Base-by-base conservation (phyloP, 2,329 filamentous ascomycete species). In the Rhynchosporium secalis region DNA sequence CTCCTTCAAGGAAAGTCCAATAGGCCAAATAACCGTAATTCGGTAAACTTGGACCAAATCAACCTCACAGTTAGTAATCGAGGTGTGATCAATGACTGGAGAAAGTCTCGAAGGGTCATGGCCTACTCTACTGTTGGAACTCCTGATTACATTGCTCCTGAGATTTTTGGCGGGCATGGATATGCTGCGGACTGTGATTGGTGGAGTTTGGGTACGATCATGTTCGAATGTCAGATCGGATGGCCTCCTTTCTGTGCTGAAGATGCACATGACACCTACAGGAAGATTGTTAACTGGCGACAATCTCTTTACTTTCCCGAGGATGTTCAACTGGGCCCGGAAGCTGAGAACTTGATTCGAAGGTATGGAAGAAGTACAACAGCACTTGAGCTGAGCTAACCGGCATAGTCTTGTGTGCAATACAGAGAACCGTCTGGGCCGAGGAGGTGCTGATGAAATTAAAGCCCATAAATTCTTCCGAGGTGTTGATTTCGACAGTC, bases 161-260 rank as follows among this genome's bases (percentile, higher is more conserved):
- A 99, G 76, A 98, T 99, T 71, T 98, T 99, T 77, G 96, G 91
- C 52, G 93, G 94, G 20, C 91, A 96, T 72, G 95, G 95, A 55
- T 99, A 99, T 79, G 91, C 92, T 62, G 96, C 94, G 73, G 89
- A 96, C 75, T 99, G 95, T 76, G 95, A 99, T 81, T 99, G 95
- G 95, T 99, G 95, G 95, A 96, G 91, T 28, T 84, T 99, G 56
- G 95, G 95, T 58, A 97, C 95, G 49, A 99, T 99, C 78, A 98
- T 99, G 95, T 99, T 98, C 72, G 95, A 99, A 78, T 99, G 95
- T 77, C 83, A 99, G 69, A 92, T 99, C 65, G 95, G 95, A 72
- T 99, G 95, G 95, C 95, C 95, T 60, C 95, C 95, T 36, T 99
- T 99, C 84, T 99, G 95, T 76, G 94, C 95, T 26, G 95, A 99